These are phyloP conservation scores for Aschersonia sp. DNA, from an alignment of 2,329 filamentous ascomycete species.

Conservation along the genomic window DNA sequence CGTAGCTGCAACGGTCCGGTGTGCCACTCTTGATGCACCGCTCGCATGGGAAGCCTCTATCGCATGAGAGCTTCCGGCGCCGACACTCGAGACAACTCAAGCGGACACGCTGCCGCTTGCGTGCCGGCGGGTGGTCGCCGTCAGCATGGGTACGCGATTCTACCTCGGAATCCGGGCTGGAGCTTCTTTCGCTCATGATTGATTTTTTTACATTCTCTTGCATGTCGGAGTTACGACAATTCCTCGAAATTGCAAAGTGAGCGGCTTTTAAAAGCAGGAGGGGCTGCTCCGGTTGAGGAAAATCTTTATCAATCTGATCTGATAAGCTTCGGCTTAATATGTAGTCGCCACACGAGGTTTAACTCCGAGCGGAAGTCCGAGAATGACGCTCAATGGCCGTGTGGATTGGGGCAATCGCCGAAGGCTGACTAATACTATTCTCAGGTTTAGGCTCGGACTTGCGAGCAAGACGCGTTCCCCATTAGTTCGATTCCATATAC, in stretches of 20 bases:
- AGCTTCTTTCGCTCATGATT: slow-evolving; percentile 18
- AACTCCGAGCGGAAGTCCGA: slow-evolving; percentile 20
- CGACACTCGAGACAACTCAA: slow-evolving; percentile 47
- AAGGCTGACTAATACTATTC: background rate
- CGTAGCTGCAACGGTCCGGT: slow-evolving; percentile 44
- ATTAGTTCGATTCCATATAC: too few relatives aligned
- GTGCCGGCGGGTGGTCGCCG: slow-evolving; percentile 23
- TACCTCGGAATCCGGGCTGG: slow-evolving; percentile 22
- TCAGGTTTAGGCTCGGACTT: slow-evolving; percentile 1
- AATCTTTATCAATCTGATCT: slow-evolving; percentile 27
- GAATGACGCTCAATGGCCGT: background rate
- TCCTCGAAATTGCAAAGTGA: slow-evolving; percentile 2
- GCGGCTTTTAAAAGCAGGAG: slow-evolving; percentile 1
- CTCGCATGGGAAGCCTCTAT: slow-evolving; percentile 46
- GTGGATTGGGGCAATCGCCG: background rate
- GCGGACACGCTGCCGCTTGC: slow-evolving; percentile 45
- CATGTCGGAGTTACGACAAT: slow-evolving; percentile 21
- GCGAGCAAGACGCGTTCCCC: background rate
- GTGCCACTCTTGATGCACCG: slow-evolving; percentile 49
- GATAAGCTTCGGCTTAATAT: slow-evolving; percentile 16
- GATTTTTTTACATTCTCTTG: background rate
- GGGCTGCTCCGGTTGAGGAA: slow-evolving; percentile 12
- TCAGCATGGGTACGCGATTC: slow-evolving; percentile 12
- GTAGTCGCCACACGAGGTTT: slow-evolving; percentile 7
- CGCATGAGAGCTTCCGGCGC: slow-evolving; percentile 45